Base-by-base conservation (phyloP, 2,329 filamentous ascomycete genomes). In the Pseudogymnoascus pannorum region DNA sequence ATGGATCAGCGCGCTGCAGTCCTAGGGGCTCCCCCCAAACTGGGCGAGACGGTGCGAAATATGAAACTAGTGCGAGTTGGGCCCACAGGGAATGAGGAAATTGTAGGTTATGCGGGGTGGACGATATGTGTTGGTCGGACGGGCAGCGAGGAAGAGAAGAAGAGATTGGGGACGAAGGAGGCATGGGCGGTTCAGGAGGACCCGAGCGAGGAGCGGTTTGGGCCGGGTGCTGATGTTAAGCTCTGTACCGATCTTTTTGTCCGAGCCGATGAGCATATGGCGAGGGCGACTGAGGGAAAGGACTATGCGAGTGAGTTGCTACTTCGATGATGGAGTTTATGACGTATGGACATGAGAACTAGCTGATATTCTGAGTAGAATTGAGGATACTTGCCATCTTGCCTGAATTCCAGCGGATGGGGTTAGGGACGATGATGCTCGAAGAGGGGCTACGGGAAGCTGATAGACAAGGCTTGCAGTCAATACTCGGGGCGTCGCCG, bases 181-280 rank as follows among this genome's bases (percentile, higher is more conserved):
- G 9, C 44, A 22, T 63, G 62, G 18, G 29, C 22, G 5, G 22
- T 9, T 6, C 38, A 38, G 22, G 18, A 60, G 8, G 57, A 38
- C 16, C 26, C 57, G 11, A 59, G 61, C 18, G n/a, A 40, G 9
- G 35, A 58, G 26, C 51, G 22, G 4, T 67, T 63, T 63, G 65
- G 65, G 1, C 48, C 59, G 1, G 63, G 65, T 16, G 64, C 64
- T 22, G 69, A 69, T 65, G 18, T 63, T 11, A 65, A 63, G 36
- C 65, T 71, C 51, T 69, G 64, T 44, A 61, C 64, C 26, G 68
- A 71, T 64, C 51, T 64, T 8, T 68, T 70, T 57, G 16, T 67
- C 2, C 48, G 18, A 8, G 65, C 59, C 1, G 69, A 71, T 67
- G 48, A 64, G 42, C 42, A 61, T 60, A 70, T 71, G 66, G 5